These are phyloP conservation scores for Serendipita sp. DNA, from an alignment of 768 basidiomycete genomes.

Conservation along the genomic window DNA sequence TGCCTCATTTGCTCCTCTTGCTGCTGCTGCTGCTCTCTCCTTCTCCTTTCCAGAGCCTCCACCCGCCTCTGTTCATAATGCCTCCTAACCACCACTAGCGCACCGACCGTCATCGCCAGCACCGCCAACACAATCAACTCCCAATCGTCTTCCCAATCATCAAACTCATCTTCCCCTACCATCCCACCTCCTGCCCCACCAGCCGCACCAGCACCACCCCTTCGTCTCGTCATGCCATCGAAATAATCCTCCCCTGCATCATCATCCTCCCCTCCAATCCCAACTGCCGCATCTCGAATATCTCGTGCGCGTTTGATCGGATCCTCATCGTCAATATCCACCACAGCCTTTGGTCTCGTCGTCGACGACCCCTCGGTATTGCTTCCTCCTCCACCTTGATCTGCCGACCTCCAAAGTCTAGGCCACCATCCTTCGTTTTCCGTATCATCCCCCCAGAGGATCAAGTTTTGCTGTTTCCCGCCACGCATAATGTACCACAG, in stretches of 20 bases:
- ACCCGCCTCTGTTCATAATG: background rate
- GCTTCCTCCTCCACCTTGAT: background rate
- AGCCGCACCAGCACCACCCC: constrained; percentile 35
- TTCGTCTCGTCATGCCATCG: constrained; percentile 46
- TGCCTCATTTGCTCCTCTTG: background rate
- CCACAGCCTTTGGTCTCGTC: constrained; percentile 14
- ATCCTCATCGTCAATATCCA: constrained; percentile 12
- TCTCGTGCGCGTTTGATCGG: constrained; percentile 8
- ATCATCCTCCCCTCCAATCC: background rate
- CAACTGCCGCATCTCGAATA: constrained; percentile 3
- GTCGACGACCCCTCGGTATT: background rate
- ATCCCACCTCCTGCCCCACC: too few species aligned
- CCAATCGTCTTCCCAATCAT: constrained; percentile 70
- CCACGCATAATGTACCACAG: constrained; percentile 70
- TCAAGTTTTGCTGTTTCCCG: constrained; percentile 23
- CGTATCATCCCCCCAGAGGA: constrained; percentile 5
- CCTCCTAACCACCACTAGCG: background rate
- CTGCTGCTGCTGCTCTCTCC: background rate
- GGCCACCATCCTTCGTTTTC: constrained; percentile 11
- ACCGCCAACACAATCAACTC: constrained; percentile 59
- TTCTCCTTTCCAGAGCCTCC: background rate
- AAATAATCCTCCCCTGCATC: constrained; percentile 52
- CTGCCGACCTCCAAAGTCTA: constrained; percentile 3
- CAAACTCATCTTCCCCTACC: constrained; percentile 34
- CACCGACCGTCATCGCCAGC: constrained; percentile 36